A percentile compares a stretch with the other conserved stretches of the same genome.
phyloP scores from a whole-genome alignment of 305 asterid genomes.

The Solanum hybrid region DNA sequence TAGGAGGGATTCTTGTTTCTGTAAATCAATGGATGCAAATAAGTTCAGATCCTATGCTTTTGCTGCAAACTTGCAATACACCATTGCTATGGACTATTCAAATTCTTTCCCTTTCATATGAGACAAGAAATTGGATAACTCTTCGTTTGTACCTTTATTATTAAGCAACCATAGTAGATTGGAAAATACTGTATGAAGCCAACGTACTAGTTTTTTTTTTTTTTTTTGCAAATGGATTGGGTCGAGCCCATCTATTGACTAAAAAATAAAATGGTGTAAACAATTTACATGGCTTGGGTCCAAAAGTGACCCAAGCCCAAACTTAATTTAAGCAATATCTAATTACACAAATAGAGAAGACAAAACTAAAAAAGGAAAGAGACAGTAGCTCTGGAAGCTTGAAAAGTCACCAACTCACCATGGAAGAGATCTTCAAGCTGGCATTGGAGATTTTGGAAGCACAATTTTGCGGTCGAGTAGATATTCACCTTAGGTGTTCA shows the following conservation, averaged over 20 bases:
- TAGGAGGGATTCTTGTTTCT: neutral
- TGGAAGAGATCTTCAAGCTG: neutral
- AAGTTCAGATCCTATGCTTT: neutral
- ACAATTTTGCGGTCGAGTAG: neutral
- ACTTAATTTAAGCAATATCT: neutral
- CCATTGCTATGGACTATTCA: neutral
- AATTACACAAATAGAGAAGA: neutral
- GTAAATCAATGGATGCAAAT: slow-evolving; percentile 1
- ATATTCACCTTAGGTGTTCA: neutral
- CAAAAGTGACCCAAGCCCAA: neutral
- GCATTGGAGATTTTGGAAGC: neutral
- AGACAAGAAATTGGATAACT: neutral
- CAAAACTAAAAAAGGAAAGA: neutral
- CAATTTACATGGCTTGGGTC: too few relatives aligned
- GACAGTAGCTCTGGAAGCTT: neutral
- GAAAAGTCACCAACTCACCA: neutral
- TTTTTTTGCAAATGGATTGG: neutral
- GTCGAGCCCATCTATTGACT: neutral
- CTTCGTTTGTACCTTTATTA: neutral
- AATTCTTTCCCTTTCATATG: neutral
- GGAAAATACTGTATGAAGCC: neutral
- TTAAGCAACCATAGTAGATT: neutral
- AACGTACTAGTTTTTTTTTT: neutral
- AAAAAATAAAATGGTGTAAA: too few relatives aligned
- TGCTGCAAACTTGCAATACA: neutral